Percentiles rank a stretch among this genome's conserved stretches.
Evolutionary conservation across 305 asterid species (phyloP).

Genomic region (Fraxinus baroniana): DNA sequence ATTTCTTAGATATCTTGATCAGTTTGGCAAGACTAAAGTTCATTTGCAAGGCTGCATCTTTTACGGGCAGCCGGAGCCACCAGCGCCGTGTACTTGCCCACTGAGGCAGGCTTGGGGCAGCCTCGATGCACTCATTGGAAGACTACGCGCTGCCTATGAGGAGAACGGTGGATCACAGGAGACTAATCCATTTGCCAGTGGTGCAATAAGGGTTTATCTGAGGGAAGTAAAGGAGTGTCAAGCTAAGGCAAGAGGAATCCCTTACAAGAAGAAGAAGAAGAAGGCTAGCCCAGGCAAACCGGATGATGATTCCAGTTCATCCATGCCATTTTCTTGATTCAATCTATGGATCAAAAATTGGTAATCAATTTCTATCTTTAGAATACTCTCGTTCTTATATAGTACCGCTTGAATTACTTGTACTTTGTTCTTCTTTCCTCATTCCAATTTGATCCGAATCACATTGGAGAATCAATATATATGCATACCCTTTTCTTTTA

Average conservation of each 20-base stretch:
- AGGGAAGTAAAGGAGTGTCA: conserved; percentile 73
- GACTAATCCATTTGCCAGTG: conserved; percentile 62
- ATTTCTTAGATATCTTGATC: conserved; percentile 54
- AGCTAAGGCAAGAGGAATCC: conserved; percentile 68
- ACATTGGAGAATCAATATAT: neutral
- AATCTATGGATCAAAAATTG: neutral
- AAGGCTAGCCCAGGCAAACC: conserved; percentile 17
- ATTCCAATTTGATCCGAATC: neutral
- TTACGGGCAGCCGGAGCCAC: conserved; percentile 78
- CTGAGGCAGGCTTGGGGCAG: conserved; percentile 75
- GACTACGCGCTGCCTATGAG: conserved; percentile 69
- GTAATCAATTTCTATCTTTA: neutral
- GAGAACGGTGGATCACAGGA: conserved; percentile 72
- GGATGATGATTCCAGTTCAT: conserved; percentile 39
- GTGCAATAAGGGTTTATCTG: conserved; percentile 52
- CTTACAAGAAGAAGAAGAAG: conserved; percentile 61
- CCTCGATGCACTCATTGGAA: conserved; percentile 59
- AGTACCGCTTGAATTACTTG: neutral
- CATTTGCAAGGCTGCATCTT: conserved; percentile 67
- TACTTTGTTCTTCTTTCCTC: neutral
- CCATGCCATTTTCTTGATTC: conserved; percentile 41
- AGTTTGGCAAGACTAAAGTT: conserved; percentile 71
- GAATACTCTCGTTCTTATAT: neutral
- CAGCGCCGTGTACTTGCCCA: conserved; percentile 73
- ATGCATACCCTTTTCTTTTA: neutral